Evolutionary conservation across 306 rosid species (phyloP), one percentile per base, ranked within the genome.

Genomic region (Prunus mira): DNA sequence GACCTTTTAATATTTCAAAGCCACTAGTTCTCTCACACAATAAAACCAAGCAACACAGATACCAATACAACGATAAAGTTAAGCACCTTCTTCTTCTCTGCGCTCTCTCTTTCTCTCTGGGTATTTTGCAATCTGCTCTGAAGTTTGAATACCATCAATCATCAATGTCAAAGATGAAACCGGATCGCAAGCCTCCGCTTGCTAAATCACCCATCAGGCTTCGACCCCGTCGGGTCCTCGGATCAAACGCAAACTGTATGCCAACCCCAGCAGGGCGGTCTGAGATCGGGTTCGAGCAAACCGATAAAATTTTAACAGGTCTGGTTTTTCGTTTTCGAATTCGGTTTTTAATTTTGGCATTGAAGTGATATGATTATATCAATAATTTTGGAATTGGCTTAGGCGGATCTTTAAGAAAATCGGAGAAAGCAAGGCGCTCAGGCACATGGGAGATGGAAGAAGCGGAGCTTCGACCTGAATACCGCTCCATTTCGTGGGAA

Each of bases 251-350:
- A 4, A 14, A 64, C 76, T 32, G 87, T 38, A 67, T 84, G 55
- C 96, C 89, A 78, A 94, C 90, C 14, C 96, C 96, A 28, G 85
- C 90, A 56, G 93, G 97, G 89, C 47, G 8, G 72, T 90, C 64
- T 20, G 28, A 56, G 62, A 56, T 56, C 62, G 13, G 7, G 76
- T 17, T 60, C 8, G 2, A 38, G n/a, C 43, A 9, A 28, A 79
- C 67, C 20, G 19, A 58, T 32, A 57, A 10, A 41, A n/a, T 20
- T 24, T 19, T 15, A 0, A 8, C 6, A 6, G 27, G 24, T 13
- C n/a, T 43, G 12, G 11, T 47, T 4, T 15, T 22, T 25, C 18
- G 52, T 54, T 34, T 49, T 22, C 15, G 3, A 17, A 14, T 56
- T 14, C 8, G 57, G 57, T 18, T 52, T 52, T n/a, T 52, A 52